Base-by-base conservation (phyloP, 305 asterid species). In the Salvia sclarea region DNA sequence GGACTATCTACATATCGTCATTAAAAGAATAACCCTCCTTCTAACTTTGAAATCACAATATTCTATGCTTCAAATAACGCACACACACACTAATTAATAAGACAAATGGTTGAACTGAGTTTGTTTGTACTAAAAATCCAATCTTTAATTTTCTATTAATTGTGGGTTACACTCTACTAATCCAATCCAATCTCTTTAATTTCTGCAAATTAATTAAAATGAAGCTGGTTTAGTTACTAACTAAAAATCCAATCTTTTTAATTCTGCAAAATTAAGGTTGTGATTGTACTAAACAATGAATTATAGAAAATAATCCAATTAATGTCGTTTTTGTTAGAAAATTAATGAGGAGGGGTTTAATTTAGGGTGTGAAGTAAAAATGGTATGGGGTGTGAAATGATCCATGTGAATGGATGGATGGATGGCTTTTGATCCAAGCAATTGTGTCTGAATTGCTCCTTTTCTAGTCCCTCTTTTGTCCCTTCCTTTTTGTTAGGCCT, bases 371-470 rank as follows among this genome's bases (percentile, higher is more conserved):
- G n/a, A n/a, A n/a, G n/a, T n/a, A n/a, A n/a, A n/a, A n/a, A n/a
- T n/a, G n/a, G n/a, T n/a, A n/a, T n/a, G n/a, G 8, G 7, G 73
- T 49, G 40, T 50, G 64, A 61, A 47, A 60, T 73, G 30, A 58
- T 58, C 18, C 67, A 65, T 66, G 61, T 66, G 61, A 22, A 2
- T 2, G 43, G 4, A n/a, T 24, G 20, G 77, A 74, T 89, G 83
- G 77, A 75, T 88, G 82, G 77, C 95, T 90, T 91, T 86, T 82
- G 83, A 83, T 85, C 86, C 86, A 91, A 86, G 96, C 87, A 91
- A 83, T 75, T 57, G 49, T 71, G 75, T 81, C 78, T 82, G 83
- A 79, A 68, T 66, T 59, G 66, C 78, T 61, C 67, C 81, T 83
- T 91, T 91, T 81, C 72, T 84, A 85, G 82, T 80, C 85, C 86